Conservation (phyloP, 345 rosid species). For the Microcos paniculata region DNA sequence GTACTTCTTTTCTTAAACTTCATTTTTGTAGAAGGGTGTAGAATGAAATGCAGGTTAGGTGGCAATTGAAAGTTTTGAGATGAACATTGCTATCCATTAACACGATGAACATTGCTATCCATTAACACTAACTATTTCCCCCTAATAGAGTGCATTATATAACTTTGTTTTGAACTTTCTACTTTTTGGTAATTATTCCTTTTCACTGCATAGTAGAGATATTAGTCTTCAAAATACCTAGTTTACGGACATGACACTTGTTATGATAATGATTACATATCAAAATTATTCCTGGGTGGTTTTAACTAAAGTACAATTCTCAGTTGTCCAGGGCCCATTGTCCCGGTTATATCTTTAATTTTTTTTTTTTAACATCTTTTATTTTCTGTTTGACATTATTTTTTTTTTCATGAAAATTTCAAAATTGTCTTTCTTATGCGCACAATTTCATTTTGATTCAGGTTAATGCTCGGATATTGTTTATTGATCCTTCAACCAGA, state of each 20-base stretch:
- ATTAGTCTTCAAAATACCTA: background rate
- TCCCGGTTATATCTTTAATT: background rate
- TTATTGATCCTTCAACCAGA: constrained; percentile 88
- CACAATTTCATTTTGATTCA: constrained; percentile 30
- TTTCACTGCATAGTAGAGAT: background rate
- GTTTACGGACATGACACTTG: background rate
- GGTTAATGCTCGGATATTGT: constrained; percentile 91
- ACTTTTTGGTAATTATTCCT: background rate
- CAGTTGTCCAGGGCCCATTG: background rate
- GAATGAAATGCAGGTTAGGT: background rate
- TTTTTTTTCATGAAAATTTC: background rate
- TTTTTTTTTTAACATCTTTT: background rate
- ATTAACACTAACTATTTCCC: background rate
- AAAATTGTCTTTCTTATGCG: background rate
- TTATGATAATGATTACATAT: background rate
- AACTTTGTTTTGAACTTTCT: background rate
- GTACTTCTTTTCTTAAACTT: background rate
- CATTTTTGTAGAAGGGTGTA: background rate
- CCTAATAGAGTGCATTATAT: background rate
- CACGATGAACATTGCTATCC: background rate
- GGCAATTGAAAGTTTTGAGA: background rate
- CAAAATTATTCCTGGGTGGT: background rate
- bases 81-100: background rate
- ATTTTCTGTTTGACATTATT: background rate
- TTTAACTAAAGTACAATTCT: background rate